Evolutionary conservation across 768 basidiomycete genomes (phyloP).

Genomic region (Leccinum subtestaceum): DNA sequence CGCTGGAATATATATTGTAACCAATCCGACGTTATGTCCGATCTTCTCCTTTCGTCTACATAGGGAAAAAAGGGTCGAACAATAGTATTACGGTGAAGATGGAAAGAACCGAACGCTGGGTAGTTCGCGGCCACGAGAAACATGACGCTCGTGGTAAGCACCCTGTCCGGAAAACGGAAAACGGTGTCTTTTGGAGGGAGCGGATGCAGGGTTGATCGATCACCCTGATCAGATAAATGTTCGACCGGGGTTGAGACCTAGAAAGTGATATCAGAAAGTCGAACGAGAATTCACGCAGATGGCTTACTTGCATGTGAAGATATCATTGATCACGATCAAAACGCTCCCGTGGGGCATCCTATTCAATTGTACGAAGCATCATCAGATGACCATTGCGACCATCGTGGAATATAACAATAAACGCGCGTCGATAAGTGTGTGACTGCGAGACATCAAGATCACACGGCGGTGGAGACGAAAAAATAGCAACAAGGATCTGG

Average conservation of each 20-base stretch:
- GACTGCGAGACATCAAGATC: background rate
- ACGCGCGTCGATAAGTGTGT: background rate
- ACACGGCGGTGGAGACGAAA: background rate
- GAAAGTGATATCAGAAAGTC: background rate
- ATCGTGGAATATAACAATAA: background rate
- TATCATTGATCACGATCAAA: conserved; percentile 11
- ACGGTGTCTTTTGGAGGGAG: background rate
- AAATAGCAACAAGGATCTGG: background rate
- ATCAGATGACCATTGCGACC: background rate
- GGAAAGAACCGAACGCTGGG: background rate
- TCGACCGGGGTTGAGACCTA: background rate
- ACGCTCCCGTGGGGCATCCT: background rate
- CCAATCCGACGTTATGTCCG: background rate
- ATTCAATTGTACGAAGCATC: background rate
- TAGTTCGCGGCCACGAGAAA: background rate
- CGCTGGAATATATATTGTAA: background rate
- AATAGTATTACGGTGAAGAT: background rate
- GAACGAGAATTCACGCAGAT: background rate
- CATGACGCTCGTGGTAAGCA: background rate
- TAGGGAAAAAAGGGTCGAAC: background rate
- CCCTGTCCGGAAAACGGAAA: background rate
- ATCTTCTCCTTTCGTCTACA: background rate
- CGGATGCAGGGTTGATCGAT: background rate
- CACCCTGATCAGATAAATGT: background rate
- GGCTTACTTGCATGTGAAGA: background rate